Base-by-base conservation (phyloP, 179 eudicot genomes). In the Beta lomatogona region DNA sequence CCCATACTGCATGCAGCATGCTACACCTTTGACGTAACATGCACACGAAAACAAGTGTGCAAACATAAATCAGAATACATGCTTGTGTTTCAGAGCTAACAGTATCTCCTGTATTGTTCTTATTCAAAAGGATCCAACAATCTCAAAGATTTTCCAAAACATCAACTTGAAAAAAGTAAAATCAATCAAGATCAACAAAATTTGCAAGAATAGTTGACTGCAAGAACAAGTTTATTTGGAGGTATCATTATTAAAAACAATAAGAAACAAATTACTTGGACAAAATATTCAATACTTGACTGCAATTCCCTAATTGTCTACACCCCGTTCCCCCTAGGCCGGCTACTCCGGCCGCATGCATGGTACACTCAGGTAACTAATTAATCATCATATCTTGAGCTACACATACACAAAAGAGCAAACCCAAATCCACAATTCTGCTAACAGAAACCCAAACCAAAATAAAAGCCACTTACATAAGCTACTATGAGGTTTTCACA, bases 11-110 rank as follows among this genome's bases (percentile, higher is more conserved):
- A 36, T 25, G 28, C 28, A 46, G 21, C 71, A 59, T 36, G 36
- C 77, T 28, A 31, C 21, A 75, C n/a, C n/a, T 31, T 55, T 74
- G 18, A 57, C 65, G 16, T 12, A 54, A 73, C 75, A 71, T 18
- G 75, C 75, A 71, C 8, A 15, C 8, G 48, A 13, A 15, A 53
- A 25, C n/a, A 31, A 25, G 59, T 21, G n/a, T 25, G 9, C n/a
- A 22, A 72, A 52, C 60, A 22, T 4, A 13, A 72, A 25, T 25
- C 28, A 25, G 28, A 25, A 25, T 72, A n/a, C 57, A 4, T 71
- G 50, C 13, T n/a, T 22, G 45, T 28, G n/a, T n/a, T 45, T 3
- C 19, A 9, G 5, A 19, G 73, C 54, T 19, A 45, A 44, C 73
- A 44, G 12, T 45, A 18, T 3, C 22, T 16, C 21, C 19, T 46